Percentiles rank a stretch among this genome's conserved stretches.
phyloP scores from a whole-genome alignment of 2,329 filamentous ascomycete species.

The Ploettnerulaceae sp. region DNA sequence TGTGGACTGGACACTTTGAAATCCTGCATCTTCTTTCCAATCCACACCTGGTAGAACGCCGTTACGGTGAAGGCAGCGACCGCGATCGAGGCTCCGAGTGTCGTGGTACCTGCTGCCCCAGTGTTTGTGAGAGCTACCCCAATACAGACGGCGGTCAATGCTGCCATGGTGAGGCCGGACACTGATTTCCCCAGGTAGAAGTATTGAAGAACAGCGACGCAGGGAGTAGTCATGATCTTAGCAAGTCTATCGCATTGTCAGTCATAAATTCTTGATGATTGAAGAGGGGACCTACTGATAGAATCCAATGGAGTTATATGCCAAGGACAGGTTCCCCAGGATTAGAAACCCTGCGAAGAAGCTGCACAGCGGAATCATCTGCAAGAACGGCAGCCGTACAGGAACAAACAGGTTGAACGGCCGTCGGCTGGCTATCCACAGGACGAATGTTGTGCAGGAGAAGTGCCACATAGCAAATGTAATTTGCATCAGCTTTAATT shows the following conservation, averaged over 20 bases:
- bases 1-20: slow-evolving; percentile 40
- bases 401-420: slow-evolving; percentile 43
- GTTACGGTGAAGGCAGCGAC: slow-evolving; percentile 41
- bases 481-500: slow-evolving; percentile 41
- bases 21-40: slow-evolving; percentile 44
- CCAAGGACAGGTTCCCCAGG: slow-evolving; percentile 42
- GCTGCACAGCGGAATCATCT: slow-evolving; percentile 42
- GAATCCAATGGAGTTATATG: slow-evolving; percentile 43
- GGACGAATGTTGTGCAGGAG: slow-evolving; percentile 40
- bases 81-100: slow-evolving; percentile 40
- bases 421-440: slow-evolving; percentile 38
- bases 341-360: slow-evolving; percentile 44
- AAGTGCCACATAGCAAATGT: slow-evolving; percentile 46
- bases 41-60: slow-evolving; percentile 45
- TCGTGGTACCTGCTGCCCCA: slow-evolving; percentile 36
- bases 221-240: slow-evolving; percentile 45
- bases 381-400: slow-evolving; percentile 39
- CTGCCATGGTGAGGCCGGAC: slow-evolving; percentile 37
- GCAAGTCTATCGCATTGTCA: slow-evolving; percentile 32
- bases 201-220: slow-evolving; percentile 42
- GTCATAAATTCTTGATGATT: background rate
- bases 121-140: slow-evolving; percentile 42
- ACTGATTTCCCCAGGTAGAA: slow-evolving; percentile 40
- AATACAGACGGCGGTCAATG: slow-evolving; percentile 40
- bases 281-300: slow-evolving; percentile 35